Evolutionary conservation across 495 filamentous ascomycete species (phyloP), one percentile per base, ranked within the genome.

Genomic region (Penicillium simplicissimum): DNA sequence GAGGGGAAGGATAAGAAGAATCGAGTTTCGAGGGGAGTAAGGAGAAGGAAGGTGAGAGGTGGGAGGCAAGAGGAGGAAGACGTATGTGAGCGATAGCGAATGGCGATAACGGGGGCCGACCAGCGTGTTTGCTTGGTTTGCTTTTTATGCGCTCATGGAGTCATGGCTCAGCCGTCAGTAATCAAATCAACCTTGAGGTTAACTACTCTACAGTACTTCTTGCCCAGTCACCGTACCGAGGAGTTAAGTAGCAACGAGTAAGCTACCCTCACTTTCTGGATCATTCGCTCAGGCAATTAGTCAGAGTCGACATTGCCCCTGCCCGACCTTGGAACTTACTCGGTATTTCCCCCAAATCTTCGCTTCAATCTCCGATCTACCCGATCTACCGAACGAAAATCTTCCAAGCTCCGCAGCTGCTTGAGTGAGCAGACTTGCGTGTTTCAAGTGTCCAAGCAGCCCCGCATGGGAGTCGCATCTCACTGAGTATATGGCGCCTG

Each of bases 401-500:
- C 31, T 36, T 53, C 5, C 25, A 10, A 13, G 42, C n/a, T n/a
- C 51, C 33, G 31, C 31, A 15, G 28, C 51, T 36, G 42, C 31
- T 51, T 51, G 31, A 17, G 4, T 35, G 25, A 28, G 37, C 40
- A 35, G 37, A 25, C 19, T 33, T 52, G 34, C 28, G 14, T 11
- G 19, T 45, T 45, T 45, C 42, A 11, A 45, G 57, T 51, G 6
- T 40, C 37, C 47, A 43, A 53, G 40, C 36, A 40, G 42, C 60
- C 31, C 58, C 53, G 40, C 33, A 70, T 70, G 65, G 57, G 33
- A 61, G 8, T 63, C 47, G 52, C 19, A 28, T 40, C 42, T 48
- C 53, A 42, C 25, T 61, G 52, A 57, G 61, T 62, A 60, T 62
- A 80, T 77, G 77, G 71, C 70, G 63, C 70, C 74, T 65, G 52